These are phyloP conservation scores for Pichia paraexigua DNA, from an alignment of 805 yeast genomes.

Conservation along the genomic window DNA sequence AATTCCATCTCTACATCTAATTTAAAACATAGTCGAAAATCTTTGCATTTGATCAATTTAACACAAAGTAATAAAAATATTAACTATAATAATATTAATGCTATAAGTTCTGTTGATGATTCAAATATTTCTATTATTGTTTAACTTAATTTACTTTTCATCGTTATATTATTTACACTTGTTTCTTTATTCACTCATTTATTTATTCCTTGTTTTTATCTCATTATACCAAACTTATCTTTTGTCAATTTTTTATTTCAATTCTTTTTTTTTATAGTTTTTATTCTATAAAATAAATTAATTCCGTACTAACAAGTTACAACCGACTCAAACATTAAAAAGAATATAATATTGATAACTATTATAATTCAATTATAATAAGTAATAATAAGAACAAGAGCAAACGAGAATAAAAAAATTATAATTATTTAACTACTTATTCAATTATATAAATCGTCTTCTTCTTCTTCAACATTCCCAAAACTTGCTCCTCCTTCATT, in stretches of 20 bases:
- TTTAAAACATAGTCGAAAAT: background rate
- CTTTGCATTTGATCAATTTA: background rate
- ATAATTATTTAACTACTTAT: background rate
- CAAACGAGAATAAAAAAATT: background rate
- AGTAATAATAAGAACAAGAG: background rate
- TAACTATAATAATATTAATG: background rate
- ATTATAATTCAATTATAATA: background rate
- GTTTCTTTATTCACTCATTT: too few relatives aligned
- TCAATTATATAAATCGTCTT: conserved; percentile 36
- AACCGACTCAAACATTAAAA: too few relatives aligned
- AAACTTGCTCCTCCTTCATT: conserved; percentile 36
- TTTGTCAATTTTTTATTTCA: background rate
- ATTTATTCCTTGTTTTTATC: background rate
- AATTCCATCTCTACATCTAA: background rate
- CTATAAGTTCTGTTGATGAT: background rate
- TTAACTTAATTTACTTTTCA: background rate
- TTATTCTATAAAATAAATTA: background rate
- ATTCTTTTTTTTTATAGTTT: background rate
- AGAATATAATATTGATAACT: background rate
- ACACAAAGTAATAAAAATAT: background rate
- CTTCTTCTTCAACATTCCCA: conserved; percentile 42
- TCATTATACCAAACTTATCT: background rate
- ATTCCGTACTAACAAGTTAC: background rate
- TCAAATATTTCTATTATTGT: background rate
- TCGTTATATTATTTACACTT: background rate